Evolutionary conservation across 129 eudicot genomes (phyloP).

Genomic region (Tagetes patula): DNA sequence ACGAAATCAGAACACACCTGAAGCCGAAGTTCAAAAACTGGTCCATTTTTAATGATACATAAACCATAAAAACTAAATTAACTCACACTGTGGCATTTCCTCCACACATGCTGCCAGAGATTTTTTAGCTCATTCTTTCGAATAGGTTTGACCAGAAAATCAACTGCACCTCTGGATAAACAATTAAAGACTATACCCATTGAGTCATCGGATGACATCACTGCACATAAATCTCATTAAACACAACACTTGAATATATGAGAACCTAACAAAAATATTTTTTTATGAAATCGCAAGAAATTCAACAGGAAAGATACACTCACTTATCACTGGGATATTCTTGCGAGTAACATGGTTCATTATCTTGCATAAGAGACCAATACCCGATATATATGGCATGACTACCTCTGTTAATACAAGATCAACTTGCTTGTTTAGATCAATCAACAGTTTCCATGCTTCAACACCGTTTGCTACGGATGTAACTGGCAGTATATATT

Average conservation of each 20-base stretch:
- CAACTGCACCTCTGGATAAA: constrained; percentile 86
- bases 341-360: constrained; percentile 74
- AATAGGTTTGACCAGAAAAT: constrained; percentile 86
- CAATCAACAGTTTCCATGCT: constrained; percentile 85
- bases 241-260: constrained; percentile 12
- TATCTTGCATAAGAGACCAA: constrained; percentile 67
- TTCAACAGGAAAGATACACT: constrained; percentile 23
- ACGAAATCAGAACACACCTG: constrained; percentile 45
- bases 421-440: constrained; percentile 55
- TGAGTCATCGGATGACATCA: constrained; percentile 90
- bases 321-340: constrained; percentile 86
- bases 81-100: constrained; percentile 88
- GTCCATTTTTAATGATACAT: constrained; percentile 32
- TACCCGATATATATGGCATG: constrained; percentile 82
- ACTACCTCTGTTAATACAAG: constrained; percentile 82
- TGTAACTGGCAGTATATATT: constrained; percentile 47
- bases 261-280: neutral
- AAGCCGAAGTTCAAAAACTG: constrained; percentile 43
- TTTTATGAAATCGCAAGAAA: neutral
- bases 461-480: constrained; percentile 79
- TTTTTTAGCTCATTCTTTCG: constrained; percentile 84
- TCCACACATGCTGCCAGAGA: constrained; percentile 99
- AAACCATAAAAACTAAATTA: constrained; percentile 34
- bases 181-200: constrained; percentile 80
- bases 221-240: constrained; percentile 45